These are phyloP conservation scores for Sporothrix protearum DNA, from an alignment of 2,329 filamentous ascomycete species.

Conservation along the genomic window DNA sequence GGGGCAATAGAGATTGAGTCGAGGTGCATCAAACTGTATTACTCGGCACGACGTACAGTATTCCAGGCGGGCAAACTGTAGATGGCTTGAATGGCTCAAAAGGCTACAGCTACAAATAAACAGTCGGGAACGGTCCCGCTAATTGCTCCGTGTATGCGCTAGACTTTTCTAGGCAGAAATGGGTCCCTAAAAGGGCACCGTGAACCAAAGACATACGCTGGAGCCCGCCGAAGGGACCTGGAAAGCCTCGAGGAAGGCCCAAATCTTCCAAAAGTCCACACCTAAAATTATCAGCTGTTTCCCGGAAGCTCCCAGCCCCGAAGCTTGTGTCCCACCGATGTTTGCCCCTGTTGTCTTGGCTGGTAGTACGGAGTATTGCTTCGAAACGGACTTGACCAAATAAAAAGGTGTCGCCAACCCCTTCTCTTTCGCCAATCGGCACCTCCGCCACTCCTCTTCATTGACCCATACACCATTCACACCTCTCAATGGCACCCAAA, in stretches of 20 bases:
- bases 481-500: constrained; percentile 19
- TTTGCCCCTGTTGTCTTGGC: not conserved
- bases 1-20: constrained; percentile 16
- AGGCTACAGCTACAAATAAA: not conserved
- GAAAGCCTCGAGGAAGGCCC: not conserved
- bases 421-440: not conserved
- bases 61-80: too few species aligned
- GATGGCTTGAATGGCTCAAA: too few species aligned
- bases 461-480: too few species aligned
- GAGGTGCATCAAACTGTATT: too few species aligned
- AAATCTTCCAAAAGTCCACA: too few species aligned
- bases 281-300: not conserved
- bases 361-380: too few species aligned
- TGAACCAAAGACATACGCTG: not conserved
- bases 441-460: not conserved
- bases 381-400: not conserved
- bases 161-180: not conserved
- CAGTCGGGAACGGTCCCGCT: constrained; percentile 3
- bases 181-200: not conserved
- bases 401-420: not conserved
- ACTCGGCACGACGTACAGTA: too few species aligned
- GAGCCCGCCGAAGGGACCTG: not conserved
- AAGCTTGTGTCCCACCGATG: not conserved
- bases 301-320: constrained; percentile 2
- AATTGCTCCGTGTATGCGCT: constrained; percentile 16